phyloP scores from a whole-genome alignment of 2,329 filamentous ascomycete species.

The Botrytis byssoidea region DNA sequence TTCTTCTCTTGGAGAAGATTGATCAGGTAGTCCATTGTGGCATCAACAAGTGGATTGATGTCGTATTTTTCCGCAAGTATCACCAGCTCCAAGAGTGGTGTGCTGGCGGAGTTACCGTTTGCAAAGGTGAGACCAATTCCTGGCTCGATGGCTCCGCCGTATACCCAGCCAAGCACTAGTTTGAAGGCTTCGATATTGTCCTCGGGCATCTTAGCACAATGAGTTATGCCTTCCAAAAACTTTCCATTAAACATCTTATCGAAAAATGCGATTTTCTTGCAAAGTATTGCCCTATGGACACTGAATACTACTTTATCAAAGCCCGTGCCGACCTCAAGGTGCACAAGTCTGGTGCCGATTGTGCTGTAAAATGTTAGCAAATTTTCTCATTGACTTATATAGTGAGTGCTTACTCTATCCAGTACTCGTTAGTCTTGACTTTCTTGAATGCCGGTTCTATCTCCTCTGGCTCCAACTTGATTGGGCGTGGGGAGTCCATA shows the following conservation, averaged over 20 bases:
- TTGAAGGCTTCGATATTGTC: slow-evolving; percentile 21
- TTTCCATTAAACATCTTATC: slow-evolving; percentile 23
- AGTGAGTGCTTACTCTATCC: background rate
- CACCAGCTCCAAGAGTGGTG: background rate
- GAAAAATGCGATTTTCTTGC: slow-evolving; percentile 26
- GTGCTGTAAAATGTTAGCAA: background rate
- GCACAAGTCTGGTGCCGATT: background rate
- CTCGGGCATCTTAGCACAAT: slow-evolving; percentile 21
- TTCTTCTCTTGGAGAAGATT: background rate
- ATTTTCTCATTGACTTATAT: too few species aligned
- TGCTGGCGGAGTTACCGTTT: too few species aligned
- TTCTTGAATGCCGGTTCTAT: background rate
- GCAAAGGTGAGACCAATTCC: too few species aligned
- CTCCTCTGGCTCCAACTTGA: background rate
- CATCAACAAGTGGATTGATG: background rate
- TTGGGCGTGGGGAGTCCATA: background rate
- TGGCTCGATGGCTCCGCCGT: background rate
- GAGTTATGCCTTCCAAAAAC: slow-evolving; percentile 16
- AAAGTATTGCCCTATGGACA: slow-evolving; percentile 21
- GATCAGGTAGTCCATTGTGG: background rate
- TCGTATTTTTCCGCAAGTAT: background rate
- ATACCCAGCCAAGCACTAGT: slow-evolving; percentile 24
- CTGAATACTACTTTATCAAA: background rate
- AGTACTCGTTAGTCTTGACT: background rate
- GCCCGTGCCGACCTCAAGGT: background rate